phyloP scores from a whole-genome alignment of 2,329 filamentous ascomycete species.

The Raffaelea ambrosiae region DNA sequence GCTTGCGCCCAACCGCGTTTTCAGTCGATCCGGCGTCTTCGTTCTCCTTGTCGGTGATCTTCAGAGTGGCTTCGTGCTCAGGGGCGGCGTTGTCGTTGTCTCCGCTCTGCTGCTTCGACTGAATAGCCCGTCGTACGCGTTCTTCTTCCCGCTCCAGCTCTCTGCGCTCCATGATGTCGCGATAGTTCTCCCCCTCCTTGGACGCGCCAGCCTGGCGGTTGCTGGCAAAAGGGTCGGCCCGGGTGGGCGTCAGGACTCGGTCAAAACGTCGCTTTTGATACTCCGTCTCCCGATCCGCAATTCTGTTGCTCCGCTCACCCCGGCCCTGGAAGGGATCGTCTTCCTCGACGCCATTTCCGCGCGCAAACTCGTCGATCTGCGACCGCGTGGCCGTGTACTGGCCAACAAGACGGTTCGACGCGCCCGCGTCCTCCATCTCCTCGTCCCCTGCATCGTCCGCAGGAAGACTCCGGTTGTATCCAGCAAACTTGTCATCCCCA shows the following conservation, averaged over 20 bases:
- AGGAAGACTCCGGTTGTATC: slow-evolving; percentile 86
- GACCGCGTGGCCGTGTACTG: slow-evolving; percentile 91
- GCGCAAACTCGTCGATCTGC: slow-evolving; percentile 90
- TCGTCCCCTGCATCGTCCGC: slow-evolving; percentile 67
- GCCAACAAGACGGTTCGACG: slow-evolving; percentile 66
- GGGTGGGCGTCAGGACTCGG: slow-evolving; percentile 75
- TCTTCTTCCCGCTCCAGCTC: slow-evolving; percentile 93
- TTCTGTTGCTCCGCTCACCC: slow-evolving; percentile 81
- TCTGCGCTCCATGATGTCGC: slow-evolving; percentile 81
- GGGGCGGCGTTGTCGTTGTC: slow-evolving; percentile 57
- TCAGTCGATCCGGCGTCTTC: slow-evolving; percentile 61
- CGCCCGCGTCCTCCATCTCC: slow-evolving; percentile 51
- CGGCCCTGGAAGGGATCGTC: slow-evolving; percentile 79
- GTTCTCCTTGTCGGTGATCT: slow-evolving; percentile 63
- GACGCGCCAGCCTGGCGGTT: slow-evolving; percentile 60
- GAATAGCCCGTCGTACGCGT: slow-evolving; percentile 70
- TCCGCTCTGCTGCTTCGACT: slow-evolving; percentile 58
- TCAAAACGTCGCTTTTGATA: slow-evolving; percentile 96
- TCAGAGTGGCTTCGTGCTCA: slow-evolving; percentile 68
- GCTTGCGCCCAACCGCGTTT: slow-evolving; percentile 59
- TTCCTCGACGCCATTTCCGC: slow-evolving; percentile 78
- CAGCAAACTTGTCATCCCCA: slow-evolving; percentile 71
- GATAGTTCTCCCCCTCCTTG: slow-evolving; percentile 74
- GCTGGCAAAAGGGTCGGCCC: slow-evolving; percentile 76
- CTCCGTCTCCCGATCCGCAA: slow-evolving; percentile 87